Evolutionary conservation across 139 green algal genomes (phyloP).

Genomic region (Nannochloris sp.): DNA sequence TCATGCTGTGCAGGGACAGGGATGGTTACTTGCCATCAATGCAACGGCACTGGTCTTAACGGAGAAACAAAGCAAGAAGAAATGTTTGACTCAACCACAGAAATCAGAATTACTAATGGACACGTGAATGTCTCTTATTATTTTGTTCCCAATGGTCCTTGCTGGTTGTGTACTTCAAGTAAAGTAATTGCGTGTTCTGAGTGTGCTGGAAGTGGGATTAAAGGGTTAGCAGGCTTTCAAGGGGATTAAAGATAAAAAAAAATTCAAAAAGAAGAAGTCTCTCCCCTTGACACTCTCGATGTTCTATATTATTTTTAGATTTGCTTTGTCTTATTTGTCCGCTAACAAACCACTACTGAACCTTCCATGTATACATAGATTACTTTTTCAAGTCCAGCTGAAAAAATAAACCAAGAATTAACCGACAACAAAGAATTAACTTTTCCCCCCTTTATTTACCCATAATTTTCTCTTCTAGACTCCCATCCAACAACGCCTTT

Average conservation of each 20-base stretch:
- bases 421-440: too few relatives aligned
- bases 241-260: slow-evolving; percentile 16
- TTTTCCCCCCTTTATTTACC: not conserved
- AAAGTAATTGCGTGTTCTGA: slow-evolving; percentile 5
- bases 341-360: too few relatives aligned
- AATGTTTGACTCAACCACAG: slow-evolving; percentile 7
- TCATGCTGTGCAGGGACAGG: not conserved
- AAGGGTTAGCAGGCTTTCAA: not conserved
- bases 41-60: slow-evolving; percentile 14
- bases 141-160: slow-evolving; percentile 6
- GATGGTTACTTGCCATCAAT: not conserved
- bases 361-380: too few relatives aligned
- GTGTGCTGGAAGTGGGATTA: slow-evolving; percentile 7
- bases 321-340: too few relatives aligned
- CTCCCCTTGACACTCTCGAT: too few relatives aligned
- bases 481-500: slow-evolving; percentile 10
- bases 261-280: too few relatives aligned
- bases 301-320: too few relatives aligned
- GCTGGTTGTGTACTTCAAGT: slow-evolving; percentile 15
- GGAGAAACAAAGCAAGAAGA: not conserved
- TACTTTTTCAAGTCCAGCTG: too few relatives aligned
- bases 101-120: not conserved
- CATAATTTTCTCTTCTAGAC: not conserved
- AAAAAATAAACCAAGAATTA: too few relatives aligned
- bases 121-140: not conserved